A percentile compares a stretch with the other conserved stretches of the same genome.
phyloP scores from a whole-genome alignment of 129 eudicot genomes.

The Flaveria brownii region DNA sequence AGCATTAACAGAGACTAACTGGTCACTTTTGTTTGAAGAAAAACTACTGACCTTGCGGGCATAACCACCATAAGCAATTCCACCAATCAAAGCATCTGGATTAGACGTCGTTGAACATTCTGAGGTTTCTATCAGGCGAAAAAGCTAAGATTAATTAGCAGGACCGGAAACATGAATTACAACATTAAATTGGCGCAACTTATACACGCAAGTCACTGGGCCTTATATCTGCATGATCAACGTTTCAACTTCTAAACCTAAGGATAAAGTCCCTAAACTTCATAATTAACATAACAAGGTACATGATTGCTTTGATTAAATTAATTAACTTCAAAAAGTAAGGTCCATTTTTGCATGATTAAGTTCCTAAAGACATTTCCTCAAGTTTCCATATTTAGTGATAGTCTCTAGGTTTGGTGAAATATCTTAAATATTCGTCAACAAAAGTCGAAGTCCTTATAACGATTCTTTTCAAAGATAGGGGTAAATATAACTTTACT shows the following conservation, averaged over 20 bases:
- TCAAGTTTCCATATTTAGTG: not conserved
- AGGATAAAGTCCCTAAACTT: not conserved
- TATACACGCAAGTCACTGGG: not conserved
- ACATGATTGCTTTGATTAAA: not conserved
- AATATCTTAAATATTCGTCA: not conserved
- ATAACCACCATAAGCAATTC: conserved; percentile 92
- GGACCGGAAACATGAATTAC: not conserved
- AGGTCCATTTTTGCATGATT: not conserved
- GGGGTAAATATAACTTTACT: not conserved
- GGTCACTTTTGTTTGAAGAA: not conserved
- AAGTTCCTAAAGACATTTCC: not conserved
- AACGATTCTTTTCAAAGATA: not conserved
- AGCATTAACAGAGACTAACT: not conserved
- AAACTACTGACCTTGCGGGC: conserved; percentile 70
- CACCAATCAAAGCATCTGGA: conserved; percentile 64
- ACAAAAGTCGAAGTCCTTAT: not conserved
- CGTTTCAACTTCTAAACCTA: not conserved
- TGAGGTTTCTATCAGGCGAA: conserved; percentile 25
- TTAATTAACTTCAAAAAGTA: not conserved
- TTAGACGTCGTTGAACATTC: conserved; percentile 4
- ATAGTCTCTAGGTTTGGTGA: not conserved
- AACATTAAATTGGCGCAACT: not conserved
- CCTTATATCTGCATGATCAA: not conserved
- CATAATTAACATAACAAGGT: not conserved
- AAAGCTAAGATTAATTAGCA: not conserved